phyloP scores from a whole-genome alignment of 371 early-diverging fungal genomes.

The Smittium mucronatum region DNA sequence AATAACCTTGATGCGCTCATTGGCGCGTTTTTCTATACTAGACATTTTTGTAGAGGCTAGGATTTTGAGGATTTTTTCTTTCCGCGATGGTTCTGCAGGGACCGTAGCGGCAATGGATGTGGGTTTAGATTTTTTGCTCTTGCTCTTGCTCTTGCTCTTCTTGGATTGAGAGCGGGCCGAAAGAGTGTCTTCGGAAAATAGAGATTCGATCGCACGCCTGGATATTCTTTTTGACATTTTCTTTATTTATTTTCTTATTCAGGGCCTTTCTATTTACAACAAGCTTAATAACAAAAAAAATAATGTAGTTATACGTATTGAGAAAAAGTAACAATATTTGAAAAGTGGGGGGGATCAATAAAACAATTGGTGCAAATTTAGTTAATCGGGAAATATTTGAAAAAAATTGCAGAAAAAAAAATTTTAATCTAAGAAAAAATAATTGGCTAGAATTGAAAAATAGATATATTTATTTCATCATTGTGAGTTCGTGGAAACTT shows the following conservation, averaged over 20 bases:
- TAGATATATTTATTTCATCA: conserved; percentile 27
- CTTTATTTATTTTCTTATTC: no score
- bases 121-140: no score
- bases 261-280: no score
- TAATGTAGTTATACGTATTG: no score
- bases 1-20: not conserved
- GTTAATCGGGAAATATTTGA: no score
- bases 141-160: not conserved
- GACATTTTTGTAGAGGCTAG: not conserved
- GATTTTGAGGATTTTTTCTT: not conserved
- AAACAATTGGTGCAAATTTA: no score
- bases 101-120: no score
- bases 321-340: no score
- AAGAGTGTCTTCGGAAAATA: not conserved
- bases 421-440: not conserved
- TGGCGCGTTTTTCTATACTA: not conserved
- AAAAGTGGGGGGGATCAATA: no score
- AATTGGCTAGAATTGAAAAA: no score
- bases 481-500: conserved; percentile 50
- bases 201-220: not conserved
- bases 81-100: not conserved
- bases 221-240: not conserved
- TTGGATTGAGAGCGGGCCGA: not conserved
- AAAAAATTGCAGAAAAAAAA: not conserved
- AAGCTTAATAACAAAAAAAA: no score